Evolutionary conservation across 768 basidiomycete species (phyloP), one percentile per base, ranked within the genome.

Genomic region (Leucocoprinus birnbaumii): DNA sequence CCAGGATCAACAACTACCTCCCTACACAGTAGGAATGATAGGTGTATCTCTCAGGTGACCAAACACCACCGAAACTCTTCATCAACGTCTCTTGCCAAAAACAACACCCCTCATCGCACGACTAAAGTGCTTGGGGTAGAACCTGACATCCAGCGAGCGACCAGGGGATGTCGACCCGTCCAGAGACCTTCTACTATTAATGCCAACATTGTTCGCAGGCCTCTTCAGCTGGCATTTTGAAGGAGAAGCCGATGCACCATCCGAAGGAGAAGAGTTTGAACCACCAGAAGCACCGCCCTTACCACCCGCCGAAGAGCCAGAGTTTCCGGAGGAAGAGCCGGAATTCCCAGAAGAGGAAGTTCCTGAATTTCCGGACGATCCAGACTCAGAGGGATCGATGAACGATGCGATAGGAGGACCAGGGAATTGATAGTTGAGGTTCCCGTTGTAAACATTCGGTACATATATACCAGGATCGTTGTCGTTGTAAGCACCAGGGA

Each of bases 401-500:
- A 54, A 54, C 43, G 25, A 19, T 22, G 57, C 57, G n/a, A 58
- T 38, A 6, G 35, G 14, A 14, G 57, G 57, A 13, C 57, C 57
- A 38, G 57, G 57, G 38, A 58, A 53, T 38, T 16, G 25, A 48
- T 56, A 56, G 22, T 50, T 26, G 48, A 19, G 3, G 22, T 14
- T 25, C 40, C 48, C 37, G 46, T 38, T 38, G 38, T 38, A 38
- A n/a, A 38, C 38, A 14, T 38, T 38, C 3, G 38, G 38, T 3
- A 38, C 38, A 16, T 13, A 80, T 65, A 91, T 86, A 44, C 89
- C 89, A 3, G 88, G 82, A 60, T 91, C 87, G 34, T 62, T 74
- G 64, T 87, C 84, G 22, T 65, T 77, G 71, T 92, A 92, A 16
- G 80, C 89, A 21, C 89, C 89, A 1, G 90, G 90, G 56, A 91